These are phyloP conservation scores for Paraconiothyrium brasiliense DNA, from an alignment of 2,329 filamentous ascomycete species.

Conservation along the genomic window DNA sequence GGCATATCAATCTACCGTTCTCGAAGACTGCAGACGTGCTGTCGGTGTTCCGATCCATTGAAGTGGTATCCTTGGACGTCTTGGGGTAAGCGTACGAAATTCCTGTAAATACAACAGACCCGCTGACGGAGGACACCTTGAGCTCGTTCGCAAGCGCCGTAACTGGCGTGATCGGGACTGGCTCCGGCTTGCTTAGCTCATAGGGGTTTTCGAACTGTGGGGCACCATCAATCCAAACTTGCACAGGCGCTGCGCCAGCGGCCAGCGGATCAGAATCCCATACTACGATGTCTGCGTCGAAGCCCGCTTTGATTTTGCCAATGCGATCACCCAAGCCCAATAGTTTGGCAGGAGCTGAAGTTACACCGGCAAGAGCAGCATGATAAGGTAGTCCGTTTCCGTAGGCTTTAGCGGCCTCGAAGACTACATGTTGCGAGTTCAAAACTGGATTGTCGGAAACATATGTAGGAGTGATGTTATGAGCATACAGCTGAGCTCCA, in stretches of 20 bases:
- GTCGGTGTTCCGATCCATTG: slow-evolving; percentile 40
- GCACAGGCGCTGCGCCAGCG: slow-evolving; percentile 51
- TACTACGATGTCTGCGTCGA: slow-evolving; percentile 55
- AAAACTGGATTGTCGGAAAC: slow-evolving; percentile 77
- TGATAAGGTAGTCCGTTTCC: slow-evolving; percentile 53
- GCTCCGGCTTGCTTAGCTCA: slow-evolving; percentile 31
- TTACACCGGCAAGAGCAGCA: slow-evolving; percentile 52
- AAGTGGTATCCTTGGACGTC: not conserved
- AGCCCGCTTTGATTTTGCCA: slow-evolving; percentile 52
- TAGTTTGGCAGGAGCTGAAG: slow-evolving; percentile 51
- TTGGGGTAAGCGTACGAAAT: slow-evolving; percentile 56
- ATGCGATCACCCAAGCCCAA: slow-evolving; percentile 52
- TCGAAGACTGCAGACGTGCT: slow-evolving; percentile 57
- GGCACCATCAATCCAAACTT: slow-evolving; percentile 56
- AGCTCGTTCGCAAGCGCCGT: slow-evolving; percentile 48
- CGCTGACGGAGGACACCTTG: slow-evolving; percentile 45
- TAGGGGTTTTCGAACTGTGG: slow-evolving; percentile 59
- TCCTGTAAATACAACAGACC: slow-evolving; percentile 65
- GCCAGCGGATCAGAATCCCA: slow-evolving; percentile 56
- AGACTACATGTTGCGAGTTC: slow-evolving; percentile 74
- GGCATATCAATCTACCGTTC: slow-evolving; percentile 64
- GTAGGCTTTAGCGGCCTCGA: slow-evolving; percentile 62
- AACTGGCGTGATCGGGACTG: slow-evolving; percentile 52
- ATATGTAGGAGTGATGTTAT: slow-evolving; percentile 71
- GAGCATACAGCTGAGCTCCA: slow-evolving; percentile 72